These are phyloP conservation scores for Aspergillus neoniger DNA, from an alignment of 2,329 filamentous ascomycete genomes.

Conservation along the genomic window DNA sequence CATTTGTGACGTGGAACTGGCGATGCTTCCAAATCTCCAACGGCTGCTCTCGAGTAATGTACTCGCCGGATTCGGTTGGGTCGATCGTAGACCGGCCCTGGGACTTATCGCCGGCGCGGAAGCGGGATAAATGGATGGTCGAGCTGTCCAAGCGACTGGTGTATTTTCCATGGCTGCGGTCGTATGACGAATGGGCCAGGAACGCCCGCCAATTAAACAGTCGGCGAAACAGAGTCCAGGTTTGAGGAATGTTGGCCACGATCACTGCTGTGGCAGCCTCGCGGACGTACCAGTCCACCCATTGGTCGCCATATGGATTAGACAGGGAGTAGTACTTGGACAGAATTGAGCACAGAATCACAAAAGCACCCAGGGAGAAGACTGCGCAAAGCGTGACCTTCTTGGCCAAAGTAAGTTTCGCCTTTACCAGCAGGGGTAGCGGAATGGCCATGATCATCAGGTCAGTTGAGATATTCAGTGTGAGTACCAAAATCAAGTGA, in stretches of 20 bases:
- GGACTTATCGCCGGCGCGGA: constrained; percentile 14
- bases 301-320: constrained; percentile 57
- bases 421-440: constrained; percentile 48
- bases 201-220: constrained; percentile 43
- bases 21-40: constrained; percentile 25
- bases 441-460: constrained; percentile 50
- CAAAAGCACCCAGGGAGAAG: constrained; percentile 59
- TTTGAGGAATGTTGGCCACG: constrained; percentile 63
- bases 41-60: constrained; percentile 8
- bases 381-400: constrained; percentile 58
- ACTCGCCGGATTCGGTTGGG: constrained; percentile 13
- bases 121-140: constrained; percentile 16
- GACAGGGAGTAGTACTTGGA: constrained; percentile 65
- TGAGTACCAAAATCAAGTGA: constrained; percentile 51
- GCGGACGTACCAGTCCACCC: constrained; percentile 63
- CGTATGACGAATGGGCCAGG: constrained; percentile 23
- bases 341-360: constrained; percentile 59
- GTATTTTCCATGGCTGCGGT: constrained; percentile 13
- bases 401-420: constrained; percentile 44
- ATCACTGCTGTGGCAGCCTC: constrained; percentile 62
- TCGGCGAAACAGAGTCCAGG: constrained; percentile 58
- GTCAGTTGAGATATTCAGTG: constrained; percentile 53
- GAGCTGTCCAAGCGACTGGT: constrained; percentile 12
- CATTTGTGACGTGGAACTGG: constrained; percentile 23
- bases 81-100: constrained; percentile 11